Conservation (phyloP, 2,329 filamentous ascomycete species). For the Periconia sp. region DNA sequence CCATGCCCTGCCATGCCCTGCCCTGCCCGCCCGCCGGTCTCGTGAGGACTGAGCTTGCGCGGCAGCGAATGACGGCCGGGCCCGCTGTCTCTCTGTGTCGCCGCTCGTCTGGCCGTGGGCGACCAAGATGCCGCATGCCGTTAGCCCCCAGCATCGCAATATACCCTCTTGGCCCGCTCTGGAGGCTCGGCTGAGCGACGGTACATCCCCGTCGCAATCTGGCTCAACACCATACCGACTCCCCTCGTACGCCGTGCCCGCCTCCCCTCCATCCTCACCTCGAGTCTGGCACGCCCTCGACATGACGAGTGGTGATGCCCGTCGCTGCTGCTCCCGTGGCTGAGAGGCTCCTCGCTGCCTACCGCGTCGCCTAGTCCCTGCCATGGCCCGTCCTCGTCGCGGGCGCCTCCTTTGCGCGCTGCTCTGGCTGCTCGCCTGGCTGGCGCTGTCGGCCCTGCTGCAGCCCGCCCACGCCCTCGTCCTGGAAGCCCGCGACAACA, state of each 20-base stretch:
- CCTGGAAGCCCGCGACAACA: constrained; percentile 26
- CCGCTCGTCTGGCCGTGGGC: background rate
- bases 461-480: constrained; percentile 26
- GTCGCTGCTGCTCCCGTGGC: constrained; percentile 26
- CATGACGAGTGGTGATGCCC: constrained; percentile 34
- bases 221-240: constrained; percentile 24
- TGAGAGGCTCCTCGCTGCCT: constrained; percentile 27
- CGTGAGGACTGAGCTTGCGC: background rate
- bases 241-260: constrained; percentile 14
- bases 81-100: background rate
- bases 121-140: too few relatives aligned
- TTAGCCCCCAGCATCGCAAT: constrained; percentile 21
- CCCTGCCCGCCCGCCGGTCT: too few relatives aligned
- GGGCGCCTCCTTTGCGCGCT: constrained; percentile 15
- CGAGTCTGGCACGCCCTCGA: constrained; percentile 14
- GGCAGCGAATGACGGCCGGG: constrained; percentile 2
- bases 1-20: too few relatives aligned
- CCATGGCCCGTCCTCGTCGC: constrained; percentile 16
- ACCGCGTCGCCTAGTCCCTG: constrained; percentile 26
- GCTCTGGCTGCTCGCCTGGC: constrained; percentile 10
- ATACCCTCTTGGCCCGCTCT: constrained; percentile 25
- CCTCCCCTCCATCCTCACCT: constrained; percentile 12
- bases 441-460: constrained; percentile 14
- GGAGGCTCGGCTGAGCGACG: constrained; percentile 19
- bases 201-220: constrained; percentile 32